Evolutionary conservation across 441 rosid species (phyloP).

Genomic region (Populus trichocarpa): DNA sequence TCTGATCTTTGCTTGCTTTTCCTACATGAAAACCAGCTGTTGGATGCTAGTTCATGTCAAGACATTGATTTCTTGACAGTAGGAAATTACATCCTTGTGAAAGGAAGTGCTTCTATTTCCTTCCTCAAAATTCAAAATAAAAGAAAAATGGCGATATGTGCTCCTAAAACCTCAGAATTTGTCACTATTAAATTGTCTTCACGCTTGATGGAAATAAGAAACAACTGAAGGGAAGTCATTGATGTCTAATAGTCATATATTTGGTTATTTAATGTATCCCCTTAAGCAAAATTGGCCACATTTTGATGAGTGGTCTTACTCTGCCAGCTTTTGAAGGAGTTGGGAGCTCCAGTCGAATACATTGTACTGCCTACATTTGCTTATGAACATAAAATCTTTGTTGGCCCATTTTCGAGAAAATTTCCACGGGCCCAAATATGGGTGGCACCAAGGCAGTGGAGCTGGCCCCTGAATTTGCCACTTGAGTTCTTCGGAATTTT

Average conservation of each 20-base stretch:
- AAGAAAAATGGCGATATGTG: neutral
- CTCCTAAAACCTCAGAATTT: neutral
- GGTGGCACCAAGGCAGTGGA: conserved; percentile 99
- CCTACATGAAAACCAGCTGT: neutral
- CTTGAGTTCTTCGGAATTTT: conserved; percentile 93
- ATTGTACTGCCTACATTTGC: conserved; percentile 93
- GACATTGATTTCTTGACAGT: neutral
- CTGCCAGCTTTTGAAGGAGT: conserved; percentile 80
- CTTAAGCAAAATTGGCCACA: conserved; percentile 10
- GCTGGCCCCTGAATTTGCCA: conserved; percentile 95
- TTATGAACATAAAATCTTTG: conserved; percentile 95
- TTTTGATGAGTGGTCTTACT: conserved; percentile 16
- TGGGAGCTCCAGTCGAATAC: conserved; percentile 81
- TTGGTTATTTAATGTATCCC: neutral
- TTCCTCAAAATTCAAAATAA: neutral
- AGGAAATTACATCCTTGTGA: neutral
- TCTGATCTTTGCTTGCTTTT: neutral
- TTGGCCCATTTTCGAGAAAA: conserved; percentile 94
- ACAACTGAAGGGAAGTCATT: neutral
- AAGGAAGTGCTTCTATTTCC: neutral
- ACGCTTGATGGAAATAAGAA: neutral
- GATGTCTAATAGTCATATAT: neutral
- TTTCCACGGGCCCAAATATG: conserved; percentile 85
- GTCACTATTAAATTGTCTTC: neutral
- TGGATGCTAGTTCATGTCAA: neutral